phyloP scores from a whole-genome alignment of 169 alveolate genomes.

The Nephromyces sp. region DNA sequence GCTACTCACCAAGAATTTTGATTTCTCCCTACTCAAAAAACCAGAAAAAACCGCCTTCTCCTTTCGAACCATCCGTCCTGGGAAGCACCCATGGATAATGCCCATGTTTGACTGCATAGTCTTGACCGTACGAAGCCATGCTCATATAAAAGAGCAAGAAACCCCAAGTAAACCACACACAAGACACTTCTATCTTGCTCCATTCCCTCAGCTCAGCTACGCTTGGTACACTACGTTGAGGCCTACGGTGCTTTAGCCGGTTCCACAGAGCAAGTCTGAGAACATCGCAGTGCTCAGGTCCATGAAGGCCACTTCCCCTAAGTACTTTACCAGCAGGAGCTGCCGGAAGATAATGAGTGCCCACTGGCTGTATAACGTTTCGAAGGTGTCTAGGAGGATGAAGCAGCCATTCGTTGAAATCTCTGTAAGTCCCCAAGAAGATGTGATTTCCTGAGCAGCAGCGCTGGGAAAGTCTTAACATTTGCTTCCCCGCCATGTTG shows the following conservation, averaged over 20 bases:
- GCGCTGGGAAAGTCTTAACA: not conserved
- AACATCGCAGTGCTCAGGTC: constrained; percentile 75
- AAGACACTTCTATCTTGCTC: constrained; percentile 49
- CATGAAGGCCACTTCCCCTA: constrained; percentile 76
- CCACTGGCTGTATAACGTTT: constrained; percentile 13
- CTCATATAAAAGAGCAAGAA: constrained; percentile 40
- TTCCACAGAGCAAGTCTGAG: constrained; percentile 63
- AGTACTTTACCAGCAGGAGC: constrained; percentile 31
- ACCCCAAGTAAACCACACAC: constrained; percentile 61
- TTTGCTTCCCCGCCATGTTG: too few relatives aligned
- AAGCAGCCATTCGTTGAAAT: constrained; percentile 25
- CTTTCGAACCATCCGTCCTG: constrained; percentile 42
- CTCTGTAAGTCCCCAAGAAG: constrained; percentile 16
- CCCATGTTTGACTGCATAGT: constrained; percentile 52
- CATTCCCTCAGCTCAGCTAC: constrained; percentile 54
- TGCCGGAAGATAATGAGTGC: constrained; percentile 4
- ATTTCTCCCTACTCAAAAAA: constrained; percentile 23
- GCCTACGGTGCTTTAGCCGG: constrained; percentile 65
- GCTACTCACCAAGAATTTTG: too few relatives aligned
- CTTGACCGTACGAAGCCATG: constrained; percentile 41
- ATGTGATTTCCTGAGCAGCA: constrained; percentile 9
- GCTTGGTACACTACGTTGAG: constrained; percentile 66
- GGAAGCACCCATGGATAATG: constrained; percentile 70
- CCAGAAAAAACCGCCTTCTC: constrained; percentile 33
- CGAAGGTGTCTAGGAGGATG: constrained; percentile 8